phyloP scores from a whole-genome alignment of 169 alveolate genomes.

The Plasmodium ovale region DNA sequence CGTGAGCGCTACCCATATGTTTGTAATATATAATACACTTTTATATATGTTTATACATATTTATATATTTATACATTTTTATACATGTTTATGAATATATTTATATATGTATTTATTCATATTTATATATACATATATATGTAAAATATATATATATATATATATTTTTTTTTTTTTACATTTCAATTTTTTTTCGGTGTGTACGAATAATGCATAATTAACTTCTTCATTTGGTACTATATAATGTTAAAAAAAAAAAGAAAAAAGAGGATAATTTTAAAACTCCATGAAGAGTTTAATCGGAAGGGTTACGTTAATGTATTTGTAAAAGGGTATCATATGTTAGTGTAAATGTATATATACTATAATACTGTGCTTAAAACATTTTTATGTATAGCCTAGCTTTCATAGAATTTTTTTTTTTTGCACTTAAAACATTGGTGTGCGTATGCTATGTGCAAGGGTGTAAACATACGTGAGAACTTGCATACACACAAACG shows the following conservation, averaged over 20 bases:
- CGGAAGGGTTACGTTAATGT: background rate
- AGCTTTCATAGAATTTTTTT: conserved; percentile 12
- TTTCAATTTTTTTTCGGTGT: conserved; percentile 19
- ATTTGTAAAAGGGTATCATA: background rate
- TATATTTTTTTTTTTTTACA: background rate
- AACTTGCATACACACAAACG: background rate
- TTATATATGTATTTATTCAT: too few species aligned
- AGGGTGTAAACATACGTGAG: background rate
- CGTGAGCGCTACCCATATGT: conserved; percentile 2
- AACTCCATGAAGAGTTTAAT: conserved; percentile 5
- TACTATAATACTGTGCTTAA: background rate
- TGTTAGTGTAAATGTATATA: background rate
- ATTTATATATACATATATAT: conserved; percentile 1
- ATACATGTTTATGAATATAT: too few species aligned
- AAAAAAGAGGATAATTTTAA: conserved; percentile 4
- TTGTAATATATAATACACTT: too few species aligned
- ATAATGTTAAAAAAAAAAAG: conserved; percentile 13
- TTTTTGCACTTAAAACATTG: background rate
- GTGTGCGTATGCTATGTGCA: conserved; percentile 1
- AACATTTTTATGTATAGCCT: background rate
- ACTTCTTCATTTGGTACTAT: background rate
- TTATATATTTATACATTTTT: too few species aligned
- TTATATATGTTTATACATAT: too few species aligned
- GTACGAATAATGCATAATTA: conserved; percentile 34
- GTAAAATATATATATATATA: background rate